These are phyloP conservation scores for Rugonectria rugulosa DNA, from an alignment of 2,329 filamentous ascomycete species.

Conservation along the genomic window DNA sequence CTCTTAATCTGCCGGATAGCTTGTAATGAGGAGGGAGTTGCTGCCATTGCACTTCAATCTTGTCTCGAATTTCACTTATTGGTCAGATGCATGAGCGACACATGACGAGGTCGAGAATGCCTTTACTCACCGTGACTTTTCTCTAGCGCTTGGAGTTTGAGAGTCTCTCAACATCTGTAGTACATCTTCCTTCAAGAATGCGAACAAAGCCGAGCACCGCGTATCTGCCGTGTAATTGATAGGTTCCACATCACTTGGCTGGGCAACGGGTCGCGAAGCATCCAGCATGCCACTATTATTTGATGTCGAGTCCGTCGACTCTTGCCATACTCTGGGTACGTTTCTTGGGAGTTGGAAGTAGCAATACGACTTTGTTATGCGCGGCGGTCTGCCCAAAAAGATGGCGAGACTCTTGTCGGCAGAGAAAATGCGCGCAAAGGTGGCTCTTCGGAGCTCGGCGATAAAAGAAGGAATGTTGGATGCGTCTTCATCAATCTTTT, in stretches of 20 bases:
- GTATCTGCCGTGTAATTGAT: conserved; percentile 26
- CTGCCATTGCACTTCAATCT: conserved; percentile 24
- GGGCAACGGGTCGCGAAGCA: background rate
- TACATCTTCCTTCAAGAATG: conserved; percentile 26
- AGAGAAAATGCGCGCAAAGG: conserved; percentile 52
- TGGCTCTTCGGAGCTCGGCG: conserved; percentile 47
- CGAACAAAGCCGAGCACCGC: conserved; percentile 19
- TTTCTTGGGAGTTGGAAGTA: conserved; percentile 13
- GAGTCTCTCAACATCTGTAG: conserved; percentile 14
- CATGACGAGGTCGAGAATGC: background rate
- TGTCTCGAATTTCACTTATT: conserved; percentile 9
- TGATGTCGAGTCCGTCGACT: background rate
- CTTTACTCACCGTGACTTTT: background rate
- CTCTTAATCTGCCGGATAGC: conserved; percentile 12
- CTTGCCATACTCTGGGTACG: background rate
- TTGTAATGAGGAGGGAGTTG: conserved; percentile 17
- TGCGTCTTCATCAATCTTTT: conserved; percentile 38
- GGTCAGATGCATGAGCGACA: background rate
- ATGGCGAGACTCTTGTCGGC: conserved; percentile 50
- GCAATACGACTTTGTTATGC: conserved; percentile 39
- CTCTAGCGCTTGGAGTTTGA: background rate
- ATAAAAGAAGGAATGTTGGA: conserved; percentile 45
- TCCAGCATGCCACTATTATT: no score
- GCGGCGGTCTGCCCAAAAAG: conserved; percentile 55
- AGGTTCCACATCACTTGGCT: background rate